Conservation (phyloP, 169 alveolate genomes). For the Plasmodium malariae region DNA sequence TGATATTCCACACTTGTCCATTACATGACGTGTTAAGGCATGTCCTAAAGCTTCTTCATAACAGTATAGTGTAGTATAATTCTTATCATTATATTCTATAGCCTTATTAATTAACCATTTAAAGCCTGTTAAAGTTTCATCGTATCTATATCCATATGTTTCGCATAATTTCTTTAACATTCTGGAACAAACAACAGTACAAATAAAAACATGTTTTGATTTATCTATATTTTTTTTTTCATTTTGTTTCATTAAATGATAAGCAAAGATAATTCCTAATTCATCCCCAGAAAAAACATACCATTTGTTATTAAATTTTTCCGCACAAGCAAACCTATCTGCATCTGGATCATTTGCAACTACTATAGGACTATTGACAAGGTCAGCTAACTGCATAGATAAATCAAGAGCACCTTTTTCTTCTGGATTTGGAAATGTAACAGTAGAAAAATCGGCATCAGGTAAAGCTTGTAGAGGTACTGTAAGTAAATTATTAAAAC, state of each 20-base stretch:
- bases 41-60: slow-evolving; percentile 89
- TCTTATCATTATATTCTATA: slow-evolving; percentile 69
- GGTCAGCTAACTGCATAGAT: slow-evolving; percentile 82
- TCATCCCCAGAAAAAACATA: slow-evolving; percentile 82
- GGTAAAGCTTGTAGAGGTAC: slow-evolving; percentile 84
- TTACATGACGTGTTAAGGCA: slow-evolving; percentile 78
- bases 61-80: slow-evolving; percentile 78
- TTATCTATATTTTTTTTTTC: slow-evolving; percentile 66
- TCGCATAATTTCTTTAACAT: slow-evolving; percentile 77
- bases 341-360: slow-evolving; percentile 93
- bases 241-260: slow-evolving; percentile 68
- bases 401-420: slow-evolving; percentile 86
- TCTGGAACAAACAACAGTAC: slow-evolving; percentile 79
- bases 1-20: slow-evolving; percentile 89
- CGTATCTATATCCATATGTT: slow-evolving; percentile 75
- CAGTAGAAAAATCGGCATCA: slow-evolving; percentile 90
- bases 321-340: slow-evolving; percentile 89
- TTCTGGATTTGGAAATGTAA: slow-evolving; percentile 88
- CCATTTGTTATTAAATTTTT: slow-evolving; percentile 83
- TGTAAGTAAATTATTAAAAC: slow-evolving; percentile 78
- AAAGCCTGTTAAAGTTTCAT: slow-evolving; percentile 87
- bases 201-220: slow-evolving; percentile 76
- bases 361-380: slow-evolving; percentile 78
- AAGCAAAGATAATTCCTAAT: slow-evolving; percentile 81
- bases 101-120: slow-evolving; percentile 87